Conservation (phyloP, 2,329 filamentous ascomycete genomes). For the Colletotrichum musae region DNA sequence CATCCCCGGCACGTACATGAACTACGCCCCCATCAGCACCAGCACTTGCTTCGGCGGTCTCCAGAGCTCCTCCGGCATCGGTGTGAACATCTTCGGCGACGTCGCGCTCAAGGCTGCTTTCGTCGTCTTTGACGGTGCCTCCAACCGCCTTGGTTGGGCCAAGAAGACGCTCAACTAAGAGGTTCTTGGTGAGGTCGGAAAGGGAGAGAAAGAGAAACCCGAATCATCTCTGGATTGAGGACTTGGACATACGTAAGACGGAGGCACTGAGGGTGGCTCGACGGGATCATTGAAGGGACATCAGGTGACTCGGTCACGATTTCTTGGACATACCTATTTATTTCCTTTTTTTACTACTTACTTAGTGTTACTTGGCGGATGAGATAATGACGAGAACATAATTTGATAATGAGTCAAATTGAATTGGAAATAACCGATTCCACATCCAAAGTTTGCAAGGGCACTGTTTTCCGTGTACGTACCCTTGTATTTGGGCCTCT, state of each 20-base stretch:
- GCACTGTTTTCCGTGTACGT: slow-evolving; percentile 2
- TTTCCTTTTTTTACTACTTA: slow-evolving; percentile 3
- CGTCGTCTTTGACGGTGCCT: slow-evolving; percentile 67
- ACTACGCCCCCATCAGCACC: slow-evolving; percentile 59
- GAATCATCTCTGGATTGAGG: slow-evolving; percentile 14
- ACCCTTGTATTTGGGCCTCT: neutral
- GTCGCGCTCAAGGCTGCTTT: slow-evolving; percentile 75
- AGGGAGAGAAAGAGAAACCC: neutral
- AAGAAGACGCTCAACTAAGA: slow-evolving; percentile 42
- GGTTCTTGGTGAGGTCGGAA: neutral
- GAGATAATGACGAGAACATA: slow-evolving; percentile 6
- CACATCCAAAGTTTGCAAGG: too few species aligned
- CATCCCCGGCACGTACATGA: slow-evolving; percentile 59
- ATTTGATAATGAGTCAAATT: slow-evolving; percentile 9
- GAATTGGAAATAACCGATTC: neutral
- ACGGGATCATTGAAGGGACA: neutral
- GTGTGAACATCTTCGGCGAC: slow-evolving; percentile 73
- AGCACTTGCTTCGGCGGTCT: slow-evolving; percentile 72
- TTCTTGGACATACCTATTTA: slow-evolving; percentile 26
- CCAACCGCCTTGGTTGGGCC: slow-evolving; percentile 58
- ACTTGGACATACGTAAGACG: slow-evolving; percentile 4
- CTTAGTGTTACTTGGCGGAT: neutral
- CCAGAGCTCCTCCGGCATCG: slow-evolving; percentile 55
- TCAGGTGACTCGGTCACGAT: slow-evolving; percentile 16
- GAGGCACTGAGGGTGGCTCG: neutral